Base-by-base conservation (phyloP, 179 eudicot species). In the Amaranthus tricolor region DNA sequence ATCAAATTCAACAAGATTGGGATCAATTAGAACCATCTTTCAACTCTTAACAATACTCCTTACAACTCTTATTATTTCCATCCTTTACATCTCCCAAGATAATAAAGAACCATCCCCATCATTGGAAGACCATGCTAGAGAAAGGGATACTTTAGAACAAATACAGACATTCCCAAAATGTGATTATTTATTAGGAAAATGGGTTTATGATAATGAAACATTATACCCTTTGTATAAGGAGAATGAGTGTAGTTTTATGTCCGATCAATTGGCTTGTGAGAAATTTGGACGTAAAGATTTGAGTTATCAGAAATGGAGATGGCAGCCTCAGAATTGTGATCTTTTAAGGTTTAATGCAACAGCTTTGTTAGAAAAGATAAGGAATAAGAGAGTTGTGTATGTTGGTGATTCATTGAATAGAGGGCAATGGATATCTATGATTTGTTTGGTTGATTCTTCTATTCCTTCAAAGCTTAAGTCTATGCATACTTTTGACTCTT, bases 281-380 rank as follows among this genome's bases (percentile, higher is more conserved):
- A 90, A 83, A 74, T 86, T 56, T 80, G 96, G 96, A 47, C 84
- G 96, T 60, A 72, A 82, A 70, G 90, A 90, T 65, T 80, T 84
- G 77, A 76, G 57, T 6, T 90, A 83, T 82, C 93, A 88, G 65
- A 62, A 72, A 64, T 90, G 89, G 93, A 89, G 93, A 66, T 90
- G 96, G 96, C 93, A 90, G 78, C 96, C 93, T 70, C 76, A 85
- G 73, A 80, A 81, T 54, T 89, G 96, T 82, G 79, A 89, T 63
- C 91, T 90, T 68, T 94, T 94, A 44, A 93, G 97, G 86, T 87
- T 87, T 77, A 80, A 89, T 68, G 84, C 84, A 55, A 84, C 62
- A 17, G 67, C 84, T 55, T 68, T 90, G 72, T 54, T 90, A 65
- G 86, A 87, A 82, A 81, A 75, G 74, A 70, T 90, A 44, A 85